These are phyloP conservation scores for Suillus alpinus DNA, from an alignment of 768 basidiomycete genomes.

Conservation along the genomic window DNA sequence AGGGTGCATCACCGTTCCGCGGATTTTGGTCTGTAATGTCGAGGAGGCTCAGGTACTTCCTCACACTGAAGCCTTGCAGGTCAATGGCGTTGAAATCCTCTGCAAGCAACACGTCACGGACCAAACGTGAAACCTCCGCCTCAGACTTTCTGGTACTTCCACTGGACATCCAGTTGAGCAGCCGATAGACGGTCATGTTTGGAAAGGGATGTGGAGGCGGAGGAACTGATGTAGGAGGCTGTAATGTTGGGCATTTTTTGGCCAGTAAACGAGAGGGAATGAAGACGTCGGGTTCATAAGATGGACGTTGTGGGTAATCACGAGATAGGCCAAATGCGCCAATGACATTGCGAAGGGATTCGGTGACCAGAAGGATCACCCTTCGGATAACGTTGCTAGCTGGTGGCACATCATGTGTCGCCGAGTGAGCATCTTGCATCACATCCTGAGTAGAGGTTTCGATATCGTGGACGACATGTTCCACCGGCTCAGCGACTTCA, in stretches of 20 bases:
- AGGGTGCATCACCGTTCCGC: background rate
- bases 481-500: no score
- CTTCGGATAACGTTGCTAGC: background rate
- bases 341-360: no score
- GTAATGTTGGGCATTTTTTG: background rate
- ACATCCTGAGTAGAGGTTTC: no score
- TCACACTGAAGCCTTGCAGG: background rate
- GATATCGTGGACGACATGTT: no score
- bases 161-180: slow-evolving; percentile 3
- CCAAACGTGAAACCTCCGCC: background rate
- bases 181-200: slow-evolving; percentile 8
- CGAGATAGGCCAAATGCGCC: no score
- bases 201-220: slow-evolving; percentile 5
- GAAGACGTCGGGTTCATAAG: background rate
- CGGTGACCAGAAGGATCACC: background rate
- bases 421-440: no score
- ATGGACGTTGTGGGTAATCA: background rate
- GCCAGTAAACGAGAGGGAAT: background rate
- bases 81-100: slow-evolving; percentile 7
- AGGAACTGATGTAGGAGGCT: background rate
- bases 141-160: slow-evolving; percentile 5
- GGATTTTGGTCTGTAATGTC: background rate
- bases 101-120: background rate
- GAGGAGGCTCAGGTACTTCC: background rate
- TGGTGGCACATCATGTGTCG: no score